Evolutionary conservation across 768 basidiomycete genomes (phyloP), one percentile per base, ranked within the genome.

Genomic region (Hortiboletus flavorubellus): DNA sequence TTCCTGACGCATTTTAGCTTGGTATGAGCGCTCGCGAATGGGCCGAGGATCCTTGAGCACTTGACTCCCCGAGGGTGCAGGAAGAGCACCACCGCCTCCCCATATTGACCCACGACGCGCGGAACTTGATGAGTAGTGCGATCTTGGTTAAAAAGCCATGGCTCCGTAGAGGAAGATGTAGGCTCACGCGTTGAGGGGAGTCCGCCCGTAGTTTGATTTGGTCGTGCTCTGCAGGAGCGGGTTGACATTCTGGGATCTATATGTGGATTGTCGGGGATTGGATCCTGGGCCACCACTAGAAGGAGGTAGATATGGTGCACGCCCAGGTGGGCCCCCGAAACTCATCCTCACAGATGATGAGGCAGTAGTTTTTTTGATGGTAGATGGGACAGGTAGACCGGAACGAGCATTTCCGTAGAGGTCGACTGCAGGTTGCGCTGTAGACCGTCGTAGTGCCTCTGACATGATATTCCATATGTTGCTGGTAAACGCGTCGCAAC

Each of bases 41-140:
- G 91, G 89, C 8, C 94, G 83, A 34, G 80, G 73, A 63, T 97
- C 94, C 62, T 88, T 90, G 53, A 77, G 64, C 2, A 78, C 68
- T 68, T 87, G 86, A 57, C 76, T 80, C 18, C 76, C 72, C 15
- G 82, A 79, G 3, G 79, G 78, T 4, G 79, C 76, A 39, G 77
- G 68, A 16, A 62, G 54, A 18, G 78, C 70, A 9, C 68, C 72
- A 6, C 78, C 80, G 2, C 83, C 83, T 26, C 75, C 72, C 87
- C 87, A 93, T 42, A 82, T 75, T 30, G 91, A 91, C n/a, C 83
- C 85, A 53, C 90, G 81, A 42, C 91, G 84, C 33, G 82, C 80
- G 61, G 86, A 91, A 65, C 83, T 85, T 63, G 46, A 58, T 41
- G 12, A 41, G 23, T 14, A 34, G 45, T 23, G 8, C 39, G 47